Evolutionary conservation across 2,329 filamentous ascomycete genomes (phyloP), one percentile per base, ranked within the genome.

Genomic region (Fusarium oxysporum): DNA sequence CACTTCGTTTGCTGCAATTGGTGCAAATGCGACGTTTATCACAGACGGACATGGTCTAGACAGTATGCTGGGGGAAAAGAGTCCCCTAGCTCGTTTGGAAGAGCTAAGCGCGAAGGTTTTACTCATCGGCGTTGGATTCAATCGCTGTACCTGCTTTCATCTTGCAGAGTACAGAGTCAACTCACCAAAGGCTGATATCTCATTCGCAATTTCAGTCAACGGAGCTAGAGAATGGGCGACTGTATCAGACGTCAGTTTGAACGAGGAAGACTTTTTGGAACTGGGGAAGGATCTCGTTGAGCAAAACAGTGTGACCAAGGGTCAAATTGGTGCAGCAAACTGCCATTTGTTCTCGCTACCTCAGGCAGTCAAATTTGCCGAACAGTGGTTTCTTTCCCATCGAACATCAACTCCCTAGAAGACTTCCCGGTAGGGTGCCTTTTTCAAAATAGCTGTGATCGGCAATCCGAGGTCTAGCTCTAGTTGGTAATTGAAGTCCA

Each of bases 111-210:
- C 62, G 0, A 67, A 66, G 11, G 38, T 67, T 2, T 0, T 67
- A 3, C 64, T 67, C 2, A 5, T 67, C 2, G 62, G 64, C 19
- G 64, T 51, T 16, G 53, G 21, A 0, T 67, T 67, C 1, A 11
- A 51, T n/a, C 28, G n/a, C 9, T 67, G 64, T 13, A 67, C 53
- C 3, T 53, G 62, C n/a, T 37, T 67, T 28, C 64, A 67, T 35
- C 28, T 67, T 3, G 64, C 62, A 5, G 62, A 67, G 33, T 67
- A 66, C 14, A 60, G 64, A 10, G 30, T 23, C 16, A 23, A 25
- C 2, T 13, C 44, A 10, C 17, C 28, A 1, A 66, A 32, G 21
- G 33, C 21, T 19, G 28, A 51, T 16, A 37, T 8, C 10, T 60
- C 44, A 14, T 67, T 67, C 9, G 62, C 62, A 3, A 1, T 25